A percentile compares a stretch with the other conserved stretches of the same genome.
These are phyloP conservation scores for Tylopilus plumbeoviolaceoides DNA, from an alignment of 768 basidiomycete species.

Conservation along the genomic window DNA sequence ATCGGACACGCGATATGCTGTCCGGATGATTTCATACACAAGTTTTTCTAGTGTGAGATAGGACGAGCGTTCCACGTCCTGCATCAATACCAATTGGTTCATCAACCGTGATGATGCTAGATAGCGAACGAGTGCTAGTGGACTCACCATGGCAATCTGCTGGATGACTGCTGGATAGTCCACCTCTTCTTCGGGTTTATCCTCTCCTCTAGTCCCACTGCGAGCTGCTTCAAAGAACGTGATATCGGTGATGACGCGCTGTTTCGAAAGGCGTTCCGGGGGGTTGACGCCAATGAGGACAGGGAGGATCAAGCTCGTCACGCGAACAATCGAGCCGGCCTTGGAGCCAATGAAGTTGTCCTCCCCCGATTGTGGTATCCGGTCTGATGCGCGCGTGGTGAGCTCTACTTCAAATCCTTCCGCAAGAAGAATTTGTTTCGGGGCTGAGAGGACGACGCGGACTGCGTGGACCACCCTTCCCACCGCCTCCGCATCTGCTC, in stretches of 20 bases:
- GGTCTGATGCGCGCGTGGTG: constrained; percentile 12
- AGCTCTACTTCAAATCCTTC: constrained; percentile 40
- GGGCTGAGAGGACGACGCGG: constrained; percentile 40
- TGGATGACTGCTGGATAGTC: constrained; percentile 38
- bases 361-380: not conserved
- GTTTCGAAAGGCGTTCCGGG: constrained; percentile 61
- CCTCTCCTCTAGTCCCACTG: constrained; percentile 6
- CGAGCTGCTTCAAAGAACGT: constrained; percentile 34
- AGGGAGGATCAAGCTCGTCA: constrained; percentile 46
- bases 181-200: not conserved
- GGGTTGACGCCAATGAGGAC: constrained; percentile 70
- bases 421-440: constrained; percentile 52
- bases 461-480: constrained; percentile 25
- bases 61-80: constrained; percentile 12
- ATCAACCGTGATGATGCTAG: not conserved
- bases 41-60: constrained; percentile 23
- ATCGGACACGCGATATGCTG: constrained; percentile 59
- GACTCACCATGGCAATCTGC: constrained; percentile 26
- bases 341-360: not conserved
- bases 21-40: constrained; percentile 44
- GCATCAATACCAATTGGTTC: not conserved
- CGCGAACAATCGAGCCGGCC: constrained; percentile 29
- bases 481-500: not conserved
- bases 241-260: constrained; percentile 57
- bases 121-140: not conserved